phyloP scores from a whole-genome alignment of 2,329 filamentous ascomycete species.

The Colletotrichum sp. region DNA sequence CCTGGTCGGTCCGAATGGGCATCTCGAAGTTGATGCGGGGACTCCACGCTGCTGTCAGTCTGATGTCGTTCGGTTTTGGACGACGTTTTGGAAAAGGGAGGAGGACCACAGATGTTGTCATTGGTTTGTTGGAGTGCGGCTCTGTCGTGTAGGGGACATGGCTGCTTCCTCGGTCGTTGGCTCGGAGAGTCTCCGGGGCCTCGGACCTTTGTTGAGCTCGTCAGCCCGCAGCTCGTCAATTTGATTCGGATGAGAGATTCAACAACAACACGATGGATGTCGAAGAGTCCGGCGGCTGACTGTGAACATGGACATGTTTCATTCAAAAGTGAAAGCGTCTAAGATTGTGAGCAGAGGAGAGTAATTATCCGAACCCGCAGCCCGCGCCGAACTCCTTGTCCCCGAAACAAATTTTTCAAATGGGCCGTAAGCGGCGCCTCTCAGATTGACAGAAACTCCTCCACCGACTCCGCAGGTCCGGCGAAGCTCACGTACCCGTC shows the following conservation, averaged over 20 bases:
- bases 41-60: constrained; percentile 10
- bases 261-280: background rate
- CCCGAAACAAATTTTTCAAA: background rate
- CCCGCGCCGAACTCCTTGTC: background rate
- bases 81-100: background rate
- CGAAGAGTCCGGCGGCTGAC: background rate
- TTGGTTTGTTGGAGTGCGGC: background rate
- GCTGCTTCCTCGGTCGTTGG: constrained; percentile 3
- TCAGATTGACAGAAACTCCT: constrained; percentile 25
- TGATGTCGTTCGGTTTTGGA: background rate
- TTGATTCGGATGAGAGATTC: background rate
- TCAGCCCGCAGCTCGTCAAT: background rate
- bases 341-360: background rate
- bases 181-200: constrained; percentile 2
- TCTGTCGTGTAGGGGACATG: constrained; percentile 3
- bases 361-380: background rate
- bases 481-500: constrained; percentile 37
- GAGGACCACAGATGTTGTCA: background rate
- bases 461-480: constrained; percentile 28
- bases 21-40: constrained; percentile 1
- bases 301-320: background rate
- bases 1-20: constrained; percentile 7
- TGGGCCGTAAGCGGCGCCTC: background rate
- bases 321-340: background rate
- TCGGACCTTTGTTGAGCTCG: background rate